A percentile compares a stretch with the other conserved stretches of the same genome.
Evolutionary conservation across 805 yeast species (phyloP).

Genomic region (Yamadazyma tumulicola): DNA sequence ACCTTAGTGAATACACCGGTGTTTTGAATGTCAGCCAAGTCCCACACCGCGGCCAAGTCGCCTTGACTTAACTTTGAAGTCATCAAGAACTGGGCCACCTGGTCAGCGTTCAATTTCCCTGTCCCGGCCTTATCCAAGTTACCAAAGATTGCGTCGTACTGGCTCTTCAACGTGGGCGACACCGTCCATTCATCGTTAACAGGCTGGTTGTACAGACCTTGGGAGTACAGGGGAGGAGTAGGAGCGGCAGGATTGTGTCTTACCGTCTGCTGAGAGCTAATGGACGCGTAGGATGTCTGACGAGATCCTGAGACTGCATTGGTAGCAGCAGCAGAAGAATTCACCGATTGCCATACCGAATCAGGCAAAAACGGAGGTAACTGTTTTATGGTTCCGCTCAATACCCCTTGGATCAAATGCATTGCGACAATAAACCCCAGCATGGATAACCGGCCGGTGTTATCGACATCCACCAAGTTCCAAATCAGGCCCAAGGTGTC

Average conservation of each 20-base stretch:
- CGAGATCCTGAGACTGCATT: slow-evolving; percentile 3
- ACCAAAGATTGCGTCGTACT: slow-evolving; percentile 76
- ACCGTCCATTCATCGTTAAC: slow-evolving; percentile 57
- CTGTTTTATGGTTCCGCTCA: slow-evolving; percentile 60
- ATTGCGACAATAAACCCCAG: slow-evolving; percentile 87
- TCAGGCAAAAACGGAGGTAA: slow-evolving; percentile 47
- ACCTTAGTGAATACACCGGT: slow-evolving; percentile 74
- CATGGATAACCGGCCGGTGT: slow-evolving; percentile 67
- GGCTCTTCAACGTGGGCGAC: slow-evolving; percentile 64
- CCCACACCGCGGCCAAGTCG: slow-evolving; percentile 89
- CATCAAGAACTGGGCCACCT: slow-evolving; percentile 84
- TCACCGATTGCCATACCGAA: slow-evolving; percentile 36
- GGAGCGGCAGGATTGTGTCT: slow-evolving; percentile 20
- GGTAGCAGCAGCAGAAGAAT: background rate
- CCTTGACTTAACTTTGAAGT: slow-evolving; percentile 85
- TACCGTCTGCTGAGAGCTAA: slow-evolving; percentile 34
- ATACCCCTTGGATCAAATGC: slow-evolving; percentile 85
- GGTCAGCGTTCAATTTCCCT: slow-evolving; percentile 69
- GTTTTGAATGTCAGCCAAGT: slow-evolving; percentile 83
- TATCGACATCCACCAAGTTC: slow-evolving; percentile 78
- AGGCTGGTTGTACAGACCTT: slow-evolving; percentile 6
- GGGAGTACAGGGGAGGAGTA: slow-evolving; percentile 13
- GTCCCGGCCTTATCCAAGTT: slow-evolving; percentile 62
- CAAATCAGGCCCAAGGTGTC: slow-evolving; percentile 80
- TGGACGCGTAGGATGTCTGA: slow-evolving; percentile 28